Evolutionary conservation across 164 flowering plant species (phyloP).

Genomic region (grape (Vitis vinifera)): ASM3070453v1 NC_081810.1:8986501-8987000

Average conservation of each 20-base stretch:
- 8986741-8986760: no score
- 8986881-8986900: constrained; percentile 36
- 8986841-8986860: constrained; percentile 16
- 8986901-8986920: constrained; percentile 36
- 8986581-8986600: not conserved
- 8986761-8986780: no score
- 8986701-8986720: not conserved
- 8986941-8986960: constrained; percentile 42
- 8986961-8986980: constrained; percentile 36
- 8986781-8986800: not conserved
- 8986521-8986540: no score
- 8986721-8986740: constrained; percentile 16
- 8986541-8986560: no score
- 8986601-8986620: constrained; percentile 15
- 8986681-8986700: constrained; percentile 13
- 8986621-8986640: no score
- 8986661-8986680: not conserved
- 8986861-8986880: constrained; percentile 52
- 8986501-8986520: not conserved
- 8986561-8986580: no score
- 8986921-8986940: constrained; percentile 47
- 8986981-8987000: no score
- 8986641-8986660: no score
- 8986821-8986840: not conserved
- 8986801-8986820: not conserved